Conservation (phyloP, 2,329 filamentous ascomycete species). For the Colletotrichum sp. region DNA sequence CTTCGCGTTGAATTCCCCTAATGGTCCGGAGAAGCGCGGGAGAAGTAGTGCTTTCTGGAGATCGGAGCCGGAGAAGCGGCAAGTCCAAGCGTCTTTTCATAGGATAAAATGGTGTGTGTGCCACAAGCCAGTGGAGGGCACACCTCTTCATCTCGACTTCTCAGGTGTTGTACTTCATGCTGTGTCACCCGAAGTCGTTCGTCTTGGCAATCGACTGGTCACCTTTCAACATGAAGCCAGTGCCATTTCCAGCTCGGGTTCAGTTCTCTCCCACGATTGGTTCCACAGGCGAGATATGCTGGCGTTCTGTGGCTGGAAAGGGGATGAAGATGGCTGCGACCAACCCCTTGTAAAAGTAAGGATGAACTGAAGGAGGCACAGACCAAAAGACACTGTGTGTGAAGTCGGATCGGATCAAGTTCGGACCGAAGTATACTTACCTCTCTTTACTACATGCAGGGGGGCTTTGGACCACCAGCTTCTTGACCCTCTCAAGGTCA, state of each 20-base stretch:
- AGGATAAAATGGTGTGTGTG: not conserved
- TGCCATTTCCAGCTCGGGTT: not conserved
- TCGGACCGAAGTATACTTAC: not conserved
- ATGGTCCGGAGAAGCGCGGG: not conserved
- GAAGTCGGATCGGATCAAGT: not conserved
- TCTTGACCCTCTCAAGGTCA: not conserved
- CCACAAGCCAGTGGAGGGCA: not conserved
- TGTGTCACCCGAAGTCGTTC: not conserved
- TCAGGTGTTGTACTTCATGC: not conserved
- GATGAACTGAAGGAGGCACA: not conserved
- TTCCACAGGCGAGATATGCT: not conserved
- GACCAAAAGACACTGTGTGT: not conserved
- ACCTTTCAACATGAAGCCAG: not conserved
- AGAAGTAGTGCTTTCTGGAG: not conserved
- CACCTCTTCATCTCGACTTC: not conserved
- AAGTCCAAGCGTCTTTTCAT: not conserved
- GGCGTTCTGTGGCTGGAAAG: not conserved
- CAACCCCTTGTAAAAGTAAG: not conserved
- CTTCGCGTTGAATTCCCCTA: slow-evolving; percentile 2
- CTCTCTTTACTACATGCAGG: not conserved
- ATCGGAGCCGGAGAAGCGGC: not conserved
- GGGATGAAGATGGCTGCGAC: not conserved
- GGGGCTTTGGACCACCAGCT: not conserved
- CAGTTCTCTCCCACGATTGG: not conserved
- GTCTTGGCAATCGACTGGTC: not conserved